A percentile compares a stretch with the other conserved stretches of the same genome.
phyloP scores from a whole-genome alignment of 2,329 filamentous ascomycete genomes.

The Periglandula ipomoeae region DNA sequence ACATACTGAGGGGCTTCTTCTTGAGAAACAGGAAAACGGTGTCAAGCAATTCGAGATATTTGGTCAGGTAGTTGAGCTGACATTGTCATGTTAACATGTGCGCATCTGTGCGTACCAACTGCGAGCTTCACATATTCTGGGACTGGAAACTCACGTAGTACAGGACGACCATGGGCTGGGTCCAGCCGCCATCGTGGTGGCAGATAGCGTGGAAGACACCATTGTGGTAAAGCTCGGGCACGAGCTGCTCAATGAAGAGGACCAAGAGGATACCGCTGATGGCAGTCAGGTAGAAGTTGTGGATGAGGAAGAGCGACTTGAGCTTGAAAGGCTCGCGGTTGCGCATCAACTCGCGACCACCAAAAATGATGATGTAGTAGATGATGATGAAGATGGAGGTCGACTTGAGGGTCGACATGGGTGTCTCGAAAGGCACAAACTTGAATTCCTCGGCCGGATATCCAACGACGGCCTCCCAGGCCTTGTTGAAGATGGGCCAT shows the following conservation, averaged over 20 bases:
- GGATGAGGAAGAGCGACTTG: conserved; percentile 82
- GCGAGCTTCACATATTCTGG: conserved; percentile 1
- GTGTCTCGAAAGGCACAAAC: conserved; percentile 73
- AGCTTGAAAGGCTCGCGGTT: conserved; percentile 77
- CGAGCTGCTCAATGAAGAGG: conserved; percentile 84
- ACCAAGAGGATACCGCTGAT: conserved; percentile 74
- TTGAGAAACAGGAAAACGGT: conserved; percentile 97
- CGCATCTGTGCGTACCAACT: background rate
- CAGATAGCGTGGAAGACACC: conserved; percentile 91
- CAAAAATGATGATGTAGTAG: conserved; percentile 93
- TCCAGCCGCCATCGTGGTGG: conserved; percentile 75
- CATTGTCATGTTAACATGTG: background rate
- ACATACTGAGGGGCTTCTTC: conserved; percentile 83
- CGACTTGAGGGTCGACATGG: conserved; percentile 82
- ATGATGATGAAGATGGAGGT: conserved; percentile 70
- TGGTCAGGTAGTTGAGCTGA: conserved; percentile 95
- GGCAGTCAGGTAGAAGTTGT: conserved; percentile 88
- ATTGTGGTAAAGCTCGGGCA: conserved; percentile 69
- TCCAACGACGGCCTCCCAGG: conserved; percentile 65
- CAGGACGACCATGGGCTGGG: conserved; percentile 80
- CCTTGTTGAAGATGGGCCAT: conserved; percentile 92
- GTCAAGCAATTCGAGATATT: conserved; percentile 92
- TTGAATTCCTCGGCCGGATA: conserved; percentile 80
- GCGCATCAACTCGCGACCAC: conserved; percentile 87
- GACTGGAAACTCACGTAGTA: conserved; percentile 72